phyloP scores from a whole-genome alignment of 2,329 filamentous ascomycete species.

The Metarhizium album region DNA sequence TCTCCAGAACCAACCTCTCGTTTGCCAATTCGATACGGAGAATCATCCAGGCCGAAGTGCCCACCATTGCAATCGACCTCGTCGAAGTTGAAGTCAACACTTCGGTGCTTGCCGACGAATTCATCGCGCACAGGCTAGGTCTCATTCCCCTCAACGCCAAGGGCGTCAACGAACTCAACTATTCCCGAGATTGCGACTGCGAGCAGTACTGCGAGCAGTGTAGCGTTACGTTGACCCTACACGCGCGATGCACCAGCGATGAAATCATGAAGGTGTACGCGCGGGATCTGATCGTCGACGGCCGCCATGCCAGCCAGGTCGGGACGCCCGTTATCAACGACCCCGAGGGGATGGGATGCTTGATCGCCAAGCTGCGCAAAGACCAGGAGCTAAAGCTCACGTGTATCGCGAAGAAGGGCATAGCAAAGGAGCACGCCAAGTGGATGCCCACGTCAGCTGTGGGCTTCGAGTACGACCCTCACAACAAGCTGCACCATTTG shows the following conservation, averaged over 20 bases:
- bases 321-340: conserved; percentile 79
- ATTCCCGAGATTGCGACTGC: conserved; percentile 92
- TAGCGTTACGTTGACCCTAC: conserved; percentile 72
- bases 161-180: conserved; percentile 71
- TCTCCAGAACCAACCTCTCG: conserved; percentile 78
- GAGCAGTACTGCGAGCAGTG: conserved; percentile 91
- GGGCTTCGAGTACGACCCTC: conserved; percentile 95
- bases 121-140: conserved; percentile 84
- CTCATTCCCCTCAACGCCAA: conserved; percentile 80
- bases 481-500: conserved; percentile 87
- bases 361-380: conserved; percentile 83
- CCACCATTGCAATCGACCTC: conserved; percentile 87
- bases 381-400: conserved; percentile 84
- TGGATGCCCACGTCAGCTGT: conserved; percentile 91
- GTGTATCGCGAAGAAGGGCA: conserved; percentile 95
- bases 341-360: conserved; percentile 64
- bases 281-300: conserved; percentile 68
- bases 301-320: conserved; percentile 61
- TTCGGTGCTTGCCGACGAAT: conserved; percentile 93
- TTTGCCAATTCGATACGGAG: conserved; percentile 90
- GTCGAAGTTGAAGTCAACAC: conserved; percentile 90
- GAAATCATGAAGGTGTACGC: conserved; percentile 93
- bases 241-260: conserved; percentile 76
- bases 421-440: conserved; percentile 97
- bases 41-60: conserved; percentile 85